These are phyloP conservation scores for Calvatia gigantea DNA, from an alignment of 768 basidiomycete genomes.

Conservation along the genomic window DNA sequence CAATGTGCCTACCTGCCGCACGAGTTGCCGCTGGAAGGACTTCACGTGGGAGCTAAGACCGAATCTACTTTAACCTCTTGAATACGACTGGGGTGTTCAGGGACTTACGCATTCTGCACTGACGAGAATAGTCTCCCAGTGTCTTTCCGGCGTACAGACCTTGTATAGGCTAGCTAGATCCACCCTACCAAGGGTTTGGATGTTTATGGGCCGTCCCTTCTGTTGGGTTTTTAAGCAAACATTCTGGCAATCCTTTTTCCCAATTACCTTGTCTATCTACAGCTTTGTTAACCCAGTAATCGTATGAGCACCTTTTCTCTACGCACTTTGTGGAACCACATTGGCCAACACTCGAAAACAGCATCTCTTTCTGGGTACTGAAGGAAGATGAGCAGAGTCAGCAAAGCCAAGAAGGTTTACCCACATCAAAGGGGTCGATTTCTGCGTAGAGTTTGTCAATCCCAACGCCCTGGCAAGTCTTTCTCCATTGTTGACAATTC, in stretches of 20 bases:
- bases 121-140: slow-evolving; percentile 62
- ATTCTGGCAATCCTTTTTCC: background rate
- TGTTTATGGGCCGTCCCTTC: slow-evolving; percentile 71
- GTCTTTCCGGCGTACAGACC: slow-evolving; percentile 52
- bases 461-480: slow-evolving; percentile 58
- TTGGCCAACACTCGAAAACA: slow-evolving; percentile 74
- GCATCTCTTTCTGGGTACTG: slow-evolving; percentile 69
- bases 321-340: slow-evolving; percentile 74
- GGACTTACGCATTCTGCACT: slow-evolving; percentile 57
- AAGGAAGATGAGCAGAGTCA: background rate
- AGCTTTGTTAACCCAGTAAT: background rate
- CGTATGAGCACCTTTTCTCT: background rate
- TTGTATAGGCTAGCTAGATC: slow-evolving; percentile 56
- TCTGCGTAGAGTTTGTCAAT: slow-evolving; percentile 59
- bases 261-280: slow-evolving; percentile 64
- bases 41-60: slow-evolving; percentile 50
- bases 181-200: slow-evolving; percentile 60
- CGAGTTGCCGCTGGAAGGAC: slow-evolving; percentile 62
- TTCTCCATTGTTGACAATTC: slow-evolving; percentile 68
- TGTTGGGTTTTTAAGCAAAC: slow-evolving; percentile 21
- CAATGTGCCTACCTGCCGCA: slow-evolving; percentile 48
- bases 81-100: background rate
- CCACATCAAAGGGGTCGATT: slow-evolving; percentile 70
- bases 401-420: slow-evolving; percentile 20
- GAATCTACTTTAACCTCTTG: background rate